phyloP scores from a whole-genome alignment of 768 basidiomycete genomes.

The Rhizopogon sp. region DNA sequence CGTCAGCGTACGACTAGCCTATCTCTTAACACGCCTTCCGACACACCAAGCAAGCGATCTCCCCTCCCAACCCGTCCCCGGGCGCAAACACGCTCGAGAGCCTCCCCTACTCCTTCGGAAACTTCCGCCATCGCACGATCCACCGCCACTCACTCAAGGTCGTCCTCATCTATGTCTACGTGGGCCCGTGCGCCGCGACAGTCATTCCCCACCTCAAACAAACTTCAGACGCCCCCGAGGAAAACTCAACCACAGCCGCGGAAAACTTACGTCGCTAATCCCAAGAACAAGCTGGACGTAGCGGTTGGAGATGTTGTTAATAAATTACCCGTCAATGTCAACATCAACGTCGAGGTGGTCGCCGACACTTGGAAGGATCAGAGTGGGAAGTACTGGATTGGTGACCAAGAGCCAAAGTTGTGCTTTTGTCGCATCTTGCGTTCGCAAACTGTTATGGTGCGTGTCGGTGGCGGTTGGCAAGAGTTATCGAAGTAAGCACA shows the following conservation, averaged over 20 bases:
- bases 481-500: slow-evolving; percentile 79
- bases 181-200: slow-evolving; percentile 69
- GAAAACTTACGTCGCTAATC: slow-evolving; percentile 80
- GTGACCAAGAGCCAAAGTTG: slow-evolving; percentile 82
- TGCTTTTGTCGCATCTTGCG: slow-evolving; percentile 91
- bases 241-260: slow-evolving; percentile 34
- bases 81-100: slow-evolving; percentile 38
- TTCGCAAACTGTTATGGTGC: slow-evolving; percentile 93
- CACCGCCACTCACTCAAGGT: slow-evolving; percentile 31
- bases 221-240: slow-evolving; percentile 42
- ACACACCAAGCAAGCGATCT: slow-evolving; percentile 27
- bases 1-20: slow-evolving; percentile 75
- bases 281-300: slow-evolving; percentile 88
- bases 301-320: slow-evolving; percentile 93
- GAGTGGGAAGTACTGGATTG: slow-evolving; percentile 96
- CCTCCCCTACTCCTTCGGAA: slow-evolving; percentile 64
- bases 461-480: slow-evolving; percentile 92
- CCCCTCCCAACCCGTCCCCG: slow-evolving; percentile 32
- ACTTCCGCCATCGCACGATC: slow-evolving; percentile 48
- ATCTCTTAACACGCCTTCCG: slow-evolving; percentile 37
- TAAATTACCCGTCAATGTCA: slow-evolving; percentile 75
- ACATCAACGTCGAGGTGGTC: slow-evolving; percentile 78
- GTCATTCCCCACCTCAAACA: slow-evolving; percentile 45
- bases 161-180: slow-evolving; percentile 46
- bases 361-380: slow-evolving; percentile 87